These are phyloP conservation scores for Pachyrhizus erosus DNA, from an alignment of 306 rosid species.

Conservation along the genomic window DNA sequence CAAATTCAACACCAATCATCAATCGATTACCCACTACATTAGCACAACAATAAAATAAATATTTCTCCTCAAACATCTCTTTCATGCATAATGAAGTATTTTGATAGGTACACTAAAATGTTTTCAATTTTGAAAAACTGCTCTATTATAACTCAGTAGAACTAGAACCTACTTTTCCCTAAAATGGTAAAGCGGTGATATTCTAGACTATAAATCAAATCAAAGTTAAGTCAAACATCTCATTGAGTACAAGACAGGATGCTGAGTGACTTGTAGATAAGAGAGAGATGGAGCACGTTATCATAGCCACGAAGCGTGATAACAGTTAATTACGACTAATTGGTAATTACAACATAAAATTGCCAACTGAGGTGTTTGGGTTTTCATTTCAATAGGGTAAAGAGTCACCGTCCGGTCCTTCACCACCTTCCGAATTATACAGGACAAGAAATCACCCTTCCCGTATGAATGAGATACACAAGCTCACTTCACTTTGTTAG, in stretches of 20 bases:
- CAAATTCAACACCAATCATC: neutral
- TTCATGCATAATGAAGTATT: neutral
- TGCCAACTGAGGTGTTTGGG: conserved; percentile 39
- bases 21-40: neutral
- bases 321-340: conserved; percentile 36
- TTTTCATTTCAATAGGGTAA: conserved; percentile 11
- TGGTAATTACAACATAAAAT: conserved; percentile 58
- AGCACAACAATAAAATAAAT: neutral
- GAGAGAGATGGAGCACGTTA: conserved; percentile 19
- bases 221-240: neutral
- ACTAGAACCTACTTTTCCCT: neutral
- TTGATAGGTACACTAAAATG: neutral
- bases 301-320: conserved; percentile 39
- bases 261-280: neutral
- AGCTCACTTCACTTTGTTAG: conserved; percentile 47
- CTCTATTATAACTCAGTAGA: neutral
- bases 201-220: neutral
- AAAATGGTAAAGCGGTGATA: neutral
- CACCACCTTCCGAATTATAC: neutral
- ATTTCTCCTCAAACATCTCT: neutral
- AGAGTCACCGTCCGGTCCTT: conserved; percentile 20
- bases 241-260: neutral
- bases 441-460: conserved; percentile 41
- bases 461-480: conserved; percentile 26
- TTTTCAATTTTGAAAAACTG: neutral